phyloP scores from a whole-genome alignment of 495 filamentous ascomycete species.

The Aspergillus diversus region DNA sequence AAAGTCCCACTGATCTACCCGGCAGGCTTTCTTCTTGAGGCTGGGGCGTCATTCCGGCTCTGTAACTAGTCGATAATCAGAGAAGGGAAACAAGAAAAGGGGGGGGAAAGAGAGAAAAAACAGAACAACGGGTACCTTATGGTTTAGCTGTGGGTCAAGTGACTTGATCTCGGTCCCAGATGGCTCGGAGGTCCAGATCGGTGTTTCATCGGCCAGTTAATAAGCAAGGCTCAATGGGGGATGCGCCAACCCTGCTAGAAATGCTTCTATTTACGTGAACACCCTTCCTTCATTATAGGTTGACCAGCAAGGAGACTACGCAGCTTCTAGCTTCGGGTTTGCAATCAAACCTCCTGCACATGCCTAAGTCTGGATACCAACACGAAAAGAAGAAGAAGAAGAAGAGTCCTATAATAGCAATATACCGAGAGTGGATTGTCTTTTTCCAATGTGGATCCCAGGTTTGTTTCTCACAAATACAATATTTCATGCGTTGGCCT shows the following conservation, averaged over 20 bases:
- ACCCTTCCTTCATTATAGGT: constrained; percentile 15
- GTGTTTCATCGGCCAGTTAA: neutral
- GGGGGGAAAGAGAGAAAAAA: too few species aligned
- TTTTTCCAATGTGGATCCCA: constrained; percentile 6
- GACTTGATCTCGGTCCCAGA: constrained; percentile 6
- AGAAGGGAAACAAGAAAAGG: neutral
- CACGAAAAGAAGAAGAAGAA: neutral
- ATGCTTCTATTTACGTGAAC: constrained; percentile 15
- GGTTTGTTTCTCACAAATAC: constrained; percentile 15
- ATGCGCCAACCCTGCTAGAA: constrained; percentile 6
- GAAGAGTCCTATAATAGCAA: constrained; percentile 11
- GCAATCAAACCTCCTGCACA: neutral
- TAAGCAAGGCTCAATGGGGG: constrained; percentile 10
- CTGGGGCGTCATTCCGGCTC: constrained; percentile 1
- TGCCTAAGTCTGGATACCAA: constrained; percentile 1
- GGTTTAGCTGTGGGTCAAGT: neutral
- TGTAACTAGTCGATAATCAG: neutral
- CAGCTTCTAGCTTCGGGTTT: neutral
- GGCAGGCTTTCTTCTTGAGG: neutral
- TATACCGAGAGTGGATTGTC: constrained; percentile 3
- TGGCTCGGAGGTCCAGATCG: constrained; percentile 10
- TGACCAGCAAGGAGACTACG: constrained; percentile 17
- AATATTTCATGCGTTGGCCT: constrained; percentile 27
- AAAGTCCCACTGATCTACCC: neutral
- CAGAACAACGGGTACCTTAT: neutral